phyloP scores from a whole-genome alignment of 305 asterid genomes.

The Fraxinus sp. region DNA sequence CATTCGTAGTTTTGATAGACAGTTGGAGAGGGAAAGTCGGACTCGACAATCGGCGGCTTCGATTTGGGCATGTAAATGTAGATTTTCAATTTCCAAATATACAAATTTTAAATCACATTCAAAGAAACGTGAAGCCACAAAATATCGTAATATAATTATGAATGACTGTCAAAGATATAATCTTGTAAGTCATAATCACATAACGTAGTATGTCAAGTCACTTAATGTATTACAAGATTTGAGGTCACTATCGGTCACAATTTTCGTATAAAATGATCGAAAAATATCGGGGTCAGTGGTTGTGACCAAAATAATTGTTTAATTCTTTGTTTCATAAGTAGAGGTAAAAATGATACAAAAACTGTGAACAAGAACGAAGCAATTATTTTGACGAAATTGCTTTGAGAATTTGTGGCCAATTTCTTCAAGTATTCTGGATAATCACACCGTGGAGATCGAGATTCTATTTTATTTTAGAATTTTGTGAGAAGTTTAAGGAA shows the following conservation, averaged over 20 bases:
- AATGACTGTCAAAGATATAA: too few species aligned
- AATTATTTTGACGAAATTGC: neutral
- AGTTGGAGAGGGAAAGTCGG: too few species aligned
- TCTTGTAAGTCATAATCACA: neutral
- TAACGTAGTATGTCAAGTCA: too few species aligned
- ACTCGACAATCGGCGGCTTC: too few species aligned
- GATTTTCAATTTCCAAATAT: neutral
- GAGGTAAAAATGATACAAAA: neutral
- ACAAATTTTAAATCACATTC: neutral
- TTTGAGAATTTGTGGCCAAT: neutral
- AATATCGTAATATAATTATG: too few species aligned
- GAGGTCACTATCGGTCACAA: neutral
- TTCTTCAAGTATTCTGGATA: neutral
- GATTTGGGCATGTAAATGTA: too few species aligned
- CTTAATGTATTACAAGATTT: neutral
- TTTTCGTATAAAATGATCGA: too few species aligned
- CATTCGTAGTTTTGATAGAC: too few species aligned
- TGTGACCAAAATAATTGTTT: neutral
- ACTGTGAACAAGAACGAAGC: neutral
- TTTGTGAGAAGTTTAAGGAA: neutral
- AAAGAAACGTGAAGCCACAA: too few species aligned
- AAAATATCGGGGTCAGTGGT: neutral
- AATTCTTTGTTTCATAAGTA: neutral
- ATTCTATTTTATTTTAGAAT: neutral
- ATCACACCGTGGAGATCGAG: neutral